Conservation (phyloP, 768 basidiomycete genomes). For the Suillus tomentosus region DNA sequence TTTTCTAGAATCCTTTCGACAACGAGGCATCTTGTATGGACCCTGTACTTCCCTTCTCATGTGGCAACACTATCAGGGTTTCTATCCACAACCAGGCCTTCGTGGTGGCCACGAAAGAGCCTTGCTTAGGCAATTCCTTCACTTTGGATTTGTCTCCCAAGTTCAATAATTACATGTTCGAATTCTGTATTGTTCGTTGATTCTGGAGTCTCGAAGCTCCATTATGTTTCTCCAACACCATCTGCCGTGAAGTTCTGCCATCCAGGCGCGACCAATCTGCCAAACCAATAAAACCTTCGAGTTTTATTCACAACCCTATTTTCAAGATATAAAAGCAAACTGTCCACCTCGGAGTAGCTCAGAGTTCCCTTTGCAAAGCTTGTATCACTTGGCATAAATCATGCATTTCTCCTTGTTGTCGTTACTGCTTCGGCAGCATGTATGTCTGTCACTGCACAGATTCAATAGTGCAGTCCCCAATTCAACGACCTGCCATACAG, state of each 20-base stretch:
- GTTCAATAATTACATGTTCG: too few species aligned
- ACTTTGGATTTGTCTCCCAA: too few species aligned
- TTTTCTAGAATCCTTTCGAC: too few species aligned
- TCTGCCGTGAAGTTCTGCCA: background rate
- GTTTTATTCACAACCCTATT: background rate
- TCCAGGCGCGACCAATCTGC: background rate
- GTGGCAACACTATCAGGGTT: too few species aligned
- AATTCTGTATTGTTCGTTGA: too few species aligned
- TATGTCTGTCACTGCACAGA: background rate
- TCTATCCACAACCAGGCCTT: too few species aligned
- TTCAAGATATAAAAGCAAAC: background rate
- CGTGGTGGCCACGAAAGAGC: too few species aligned
- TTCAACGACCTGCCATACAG: too few species aligned
- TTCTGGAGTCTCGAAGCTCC: background rate
- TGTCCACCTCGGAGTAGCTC: background rate
- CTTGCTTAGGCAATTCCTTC: too few species aligned
- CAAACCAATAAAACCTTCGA: background rate
- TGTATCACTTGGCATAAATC: background rate
- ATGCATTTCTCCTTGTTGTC: background rate
- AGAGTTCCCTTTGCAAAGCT: background rate
- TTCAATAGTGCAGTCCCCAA: background rate
- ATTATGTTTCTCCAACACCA: background rate
- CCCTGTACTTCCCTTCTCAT: too few species aligned
- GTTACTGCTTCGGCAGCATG: background rate
- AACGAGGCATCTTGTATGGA: too few species aligned